Evolutionary conservation across 2,329 filamentous ascomycete genomes (phyloP).

Genomic region (Zarea fungicola): DNA sequence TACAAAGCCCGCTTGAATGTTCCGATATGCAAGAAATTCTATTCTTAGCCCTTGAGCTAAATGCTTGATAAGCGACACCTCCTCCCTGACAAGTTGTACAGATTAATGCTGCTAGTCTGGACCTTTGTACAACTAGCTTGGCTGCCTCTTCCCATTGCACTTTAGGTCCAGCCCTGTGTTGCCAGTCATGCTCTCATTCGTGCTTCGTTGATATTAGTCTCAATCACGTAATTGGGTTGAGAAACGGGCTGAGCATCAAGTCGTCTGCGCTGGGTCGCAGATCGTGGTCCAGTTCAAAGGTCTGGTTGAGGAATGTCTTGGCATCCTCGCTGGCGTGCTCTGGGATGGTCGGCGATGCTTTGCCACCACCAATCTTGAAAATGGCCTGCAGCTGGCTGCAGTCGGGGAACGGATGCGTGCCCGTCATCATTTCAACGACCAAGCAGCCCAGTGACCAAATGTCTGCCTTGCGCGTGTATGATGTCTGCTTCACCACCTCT

Average conservation of each 20-base stretch:
- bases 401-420: conserved; percentile 91
- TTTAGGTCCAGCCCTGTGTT: conserved; percentile 7
- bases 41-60: not conserved
- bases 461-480: conserved; percentile 96
- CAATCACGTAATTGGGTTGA: conserved; percentile 62
- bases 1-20: not conserved
- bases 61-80: not conserved
- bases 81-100: not conserved
- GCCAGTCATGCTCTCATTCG: not conserved
- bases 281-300: conserved; percentile 94
- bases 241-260: conserved; percentile 75
- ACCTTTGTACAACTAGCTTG: no score
- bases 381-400: conserved; percentile 97
- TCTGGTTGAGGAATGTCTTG: conserved; percentile 74
- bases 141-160: not conserved
- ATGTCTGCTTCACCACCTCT: conserved; percentile 95
- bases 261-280: conserved; percentile 89
- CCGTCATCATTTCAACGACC: conserved; percentile 99
- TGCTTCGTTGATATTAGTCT: not conserved
- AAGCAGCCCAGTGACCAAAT: conserved; percentile 97
- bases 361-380: conserved; percentile 91
- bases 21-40: conserved; percentile 6
- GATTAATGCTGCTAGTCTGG: no score
- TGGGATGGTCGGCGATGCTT: conserved; percentile 82
- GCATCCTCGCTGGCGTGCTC: conserved; percentile 82